Evolutionary conservation across 2,329 filamentous ascomycete genomes (phyloP).

Genomic region (Pseudogymnoascus sp.): DNA sequence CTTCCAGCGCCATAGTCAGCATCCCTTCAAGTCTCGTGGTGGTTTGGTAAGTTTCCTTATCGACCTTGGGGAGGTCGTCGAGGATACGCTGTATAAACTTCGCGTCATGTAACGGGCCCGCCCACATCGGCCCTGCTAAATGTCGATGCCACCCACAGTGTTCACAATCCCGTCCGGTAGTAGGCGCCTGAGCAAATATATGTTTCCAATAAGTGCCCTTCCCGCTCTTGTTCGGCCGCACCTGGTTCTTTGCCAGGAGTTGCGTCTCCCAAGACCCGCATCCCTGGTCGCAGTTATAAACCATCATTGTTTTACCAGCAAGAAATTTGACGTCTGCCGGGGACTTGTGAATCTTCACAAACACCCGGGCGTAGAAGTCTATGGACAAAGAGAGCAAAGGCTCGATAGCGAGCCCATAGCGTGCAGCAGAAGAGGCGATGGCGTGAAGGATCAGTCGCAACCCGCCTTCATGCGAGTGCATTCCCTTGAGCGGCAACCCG

Average conservation of each 20-base stretch:
- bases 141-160: constrained; percentile 87
- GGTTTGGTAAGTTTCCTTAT: constrained; percentile 69
- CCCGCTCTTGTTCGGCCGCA: constrained; percentile 62
- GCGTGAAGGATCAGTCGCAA: constrained; percentile 78
- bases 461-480: constrained; percentile 81
- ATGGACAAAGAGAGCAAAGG: constrained; percentile 89
- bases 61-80: constrained; percentile 58
- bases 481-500: constrained; percentile 76
- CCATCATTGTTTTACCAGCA: constrained; percentile 83
- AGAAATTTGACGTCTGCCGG: constrained; percentile 84
- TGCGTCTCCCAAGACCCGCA: constrained; percentile 91
- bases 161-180: constrained; percentile 58
- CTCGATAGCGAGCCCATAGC: constrained; percentile 82
- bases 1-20: constrained; percentile 81
- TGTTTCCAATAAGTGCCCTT: constrained; percentile 70
- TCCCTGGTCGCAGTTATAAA: constrained; percentile 83
- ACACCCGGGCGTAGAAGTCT: constrained; percentile 89
- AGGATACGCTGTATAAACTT: constrained; percentile 77
- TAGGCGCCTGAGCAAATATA: constrained; percentile 63
- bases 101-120: constrained; percentile 75
- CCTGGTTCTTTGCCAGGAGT: constrained; percentile 62
- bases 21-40: constrained; percentile 79
- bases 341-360: constrained; percentile 72
- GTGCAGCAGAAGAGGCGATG: constrained; percentile 70
- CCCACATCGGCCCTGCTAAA: constrained; percentile 90